These are phyloP conservation scores for Microcos paniculata DNA, from an alignment of 345 rosid genomes.

Conservation along the genomic window DNA sequence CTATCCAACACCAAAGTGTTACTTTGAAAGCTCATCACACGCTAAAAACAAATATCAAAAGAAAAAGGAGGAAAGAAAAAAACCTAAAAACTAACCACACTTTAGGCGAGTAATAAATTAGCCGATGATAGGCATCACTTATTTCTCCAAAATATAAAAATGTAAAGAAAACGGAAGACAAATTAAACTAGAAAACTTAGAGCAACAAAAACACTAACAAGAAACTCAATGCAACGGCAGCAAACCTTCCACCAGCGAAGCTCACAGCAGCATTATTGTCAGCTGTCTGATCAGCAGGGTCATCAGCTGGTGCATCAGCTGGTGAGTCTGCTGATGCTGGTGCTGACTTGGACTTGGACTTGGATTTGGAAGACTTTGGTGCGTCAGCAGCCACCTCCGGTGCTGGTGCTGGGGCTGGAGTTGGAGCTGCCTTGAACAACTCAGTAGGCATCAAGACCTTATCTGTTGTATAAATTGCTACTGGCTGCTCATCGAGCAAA, in stretches of 20 bases:
- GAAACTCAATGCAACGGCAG: slow-evolving; percentile 42
- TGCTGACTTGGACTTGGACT: slow-evolving; percentile 29
- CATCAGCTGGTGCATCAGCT: slow-evolving; percentile 61
- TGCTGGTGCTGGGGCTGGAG: slow-evolving; percentile 75
- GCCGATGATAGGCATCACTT: slow-evolving; percentile 20
- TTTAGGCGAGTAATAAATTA: slow-evolving; percentile 16
- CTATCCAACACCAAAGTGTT: slow-evolving; percentile 4
- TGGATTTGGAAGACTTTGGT: slow-evolving; percentile 48
- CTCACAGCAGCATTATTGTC: slow-evolving; percentile 54
- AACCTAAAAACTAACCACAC: slow-evolving; percentile 11
- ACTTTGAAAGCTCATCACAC: background rate
- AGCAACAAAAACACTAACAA: slow-evolving; percentile 35
- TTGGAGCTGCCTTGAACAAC: slow-evolving; percentile 64
- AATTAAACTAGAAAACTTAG: slow-evolving; percentile 20
- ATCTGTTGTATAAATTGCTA: slow-evolving; percentile 64
- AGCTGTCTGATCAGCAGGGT: slow-evolving; percentile 49
- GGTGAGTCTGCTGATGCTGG: slow-evolving; percentile 56
- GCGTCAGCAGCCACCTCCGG: slow-evolving; percentile 64
- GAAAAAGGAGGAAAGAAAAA: background rate
- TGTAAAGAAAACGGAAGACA: background rate
- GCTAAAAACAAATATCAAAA: background rate
- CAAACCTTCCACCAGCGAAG: slow-evolving; percentile 32
- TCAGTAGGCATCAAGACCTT: slow-evolving; percentile 80
- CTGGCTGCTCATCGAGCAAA: slow-evolving; percentile 72
- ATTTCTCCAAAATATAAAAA: slow-evolving; percentile 29